These are phyloP conservation scores for Hypomontagnella monticulosa DNA, from an alignment of 495 filamentous ascomycete species.

Conservation along the genomic window DNA sequence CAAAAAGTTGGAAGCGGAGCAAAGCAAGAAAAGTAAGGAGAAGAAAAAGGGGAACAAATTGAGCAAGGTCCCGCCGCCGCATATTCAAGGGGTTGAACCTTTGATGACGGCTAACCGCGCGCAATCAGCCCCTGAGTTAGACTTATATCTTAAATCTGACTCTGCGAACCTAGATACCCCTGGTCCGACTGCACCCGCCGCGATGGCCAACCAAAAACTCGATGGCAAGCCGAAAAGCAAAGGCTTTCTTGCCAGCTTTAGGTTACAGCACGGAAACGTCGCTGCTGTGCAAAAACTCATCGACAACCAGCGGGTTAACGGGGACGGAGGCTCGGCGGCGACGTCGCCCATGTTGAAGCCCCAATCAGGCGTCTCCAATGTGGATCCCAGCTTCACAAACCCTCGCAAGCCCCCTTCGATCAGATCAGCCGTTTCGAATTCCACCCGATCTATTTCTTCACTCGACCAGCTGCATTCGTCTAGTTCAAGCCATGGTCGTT, in stretches of 20 bases:
- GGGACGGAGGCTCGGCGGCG: constrained; percentile 12
- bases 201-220: constrained; percentile 27
- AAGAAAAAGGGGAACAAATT: constrained; percentile 53
- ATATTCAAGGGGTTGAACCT: constrained; percentile 30
- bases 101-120: constrained; percentile 36
- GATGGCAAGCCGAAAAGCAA: constrained; percentile 39
- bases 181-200: constrained; percentile 6
- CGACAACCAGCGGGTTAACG: constrained; percentile 27
- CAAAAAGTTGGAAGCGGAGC: constrained; percentile 56
- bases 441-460: constrained; percentile 48
- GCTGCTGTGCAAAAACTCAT: constrained; percentile 43
- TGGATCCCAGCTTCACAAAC: constrained; percentile 22
- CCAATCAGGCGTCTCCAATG: constrained; percentile 1
- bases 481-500: constrained; percentile 41
- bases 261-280: constrained; percentile 44
- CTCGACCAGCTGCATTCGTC: constrained; percentile 43
- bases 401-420: constrained; percentile 42
- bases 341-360: constrained; percentile 26
- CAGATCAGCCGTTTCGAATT: constrained; percentile 37
- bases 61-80: constrained; percentile 47
- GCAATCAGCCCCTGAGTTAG: constrained; percentile 40
- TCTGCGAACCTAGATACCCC: constrained; percentile 25
- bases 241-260: constrained; percentile 44
- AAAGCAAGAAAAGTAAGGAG: constrained; percentile 54
- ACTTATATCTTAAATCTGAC: constrained; percentile 28